These are phyloP conservation scores for Eucalyptus lansdowneana DNA, from an alignment of 345 rosid genomes.

Conservation along the genomic window DNA sequence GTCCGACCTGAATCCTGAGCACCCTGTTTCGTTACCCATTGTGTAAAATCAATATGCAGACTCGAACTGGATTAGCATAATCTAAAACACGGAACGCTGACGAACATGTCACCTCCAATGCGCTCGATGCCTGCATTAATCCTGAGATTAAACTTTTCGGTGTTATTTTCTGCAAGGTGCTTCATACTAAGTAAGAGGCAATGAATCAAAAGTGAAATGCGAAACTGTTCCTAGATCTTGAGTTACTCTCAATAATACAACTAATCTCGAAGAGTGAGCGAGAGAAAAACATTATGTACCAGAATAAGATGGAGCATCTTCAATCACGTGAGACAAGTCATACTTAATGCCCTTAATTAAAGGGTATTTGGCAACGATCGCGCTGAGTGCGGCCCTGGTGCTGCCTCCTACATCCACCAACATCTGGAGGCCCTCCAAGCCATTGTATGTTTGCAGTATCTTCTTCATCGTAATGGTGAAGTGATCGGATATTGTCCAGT, in stretches of 20 bases:
- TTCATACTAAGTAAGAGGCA: not conserved
- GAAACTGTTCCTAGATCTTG: not conserved
- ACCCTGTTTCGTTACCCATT: not conserved
- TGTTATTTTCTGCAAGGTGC: not conserved
- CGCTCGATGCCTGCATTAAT: conserved; percentile 40
- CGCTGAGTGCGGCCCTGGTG: conserved; percentile 48
- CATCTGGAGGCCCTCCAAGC: conserved; percentile 47
- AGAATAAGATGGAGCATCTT: conserved; percentile 53
- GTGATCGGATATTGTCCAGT: conserved; percentile 57
- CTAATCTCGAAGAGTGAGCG: not conserved
- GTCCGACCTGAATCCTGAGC: not conserved
- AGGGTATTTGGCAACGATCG: conserved; percentile 65
- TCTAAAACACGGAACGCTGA: not conserved
- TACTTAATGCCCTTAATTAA: conserved; percentile 58
- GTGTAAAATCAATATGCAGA: not conserved
- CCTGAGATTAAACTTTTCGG: not conserved
- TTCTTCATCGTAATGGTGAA: conserved; percentile 71
- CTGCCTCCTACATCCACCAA: conserved; percentile 91
- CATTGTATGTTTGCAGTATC: conserved; percentile 58
- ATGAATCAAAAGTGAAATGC: not conserved
- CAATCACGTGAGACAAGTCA: conserved; percentile 72
- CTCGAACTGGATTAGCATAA: not conserved
- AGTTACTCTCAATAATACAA: not conserved
- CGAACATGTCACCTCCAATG: conserved; percentile 89
- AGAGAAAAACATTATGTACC: conserved; percentile 11